phyloP scores from a whole-genome alignment of 371 early-diverging fungal genomes.

The Rhizopus sp. region DNA sequence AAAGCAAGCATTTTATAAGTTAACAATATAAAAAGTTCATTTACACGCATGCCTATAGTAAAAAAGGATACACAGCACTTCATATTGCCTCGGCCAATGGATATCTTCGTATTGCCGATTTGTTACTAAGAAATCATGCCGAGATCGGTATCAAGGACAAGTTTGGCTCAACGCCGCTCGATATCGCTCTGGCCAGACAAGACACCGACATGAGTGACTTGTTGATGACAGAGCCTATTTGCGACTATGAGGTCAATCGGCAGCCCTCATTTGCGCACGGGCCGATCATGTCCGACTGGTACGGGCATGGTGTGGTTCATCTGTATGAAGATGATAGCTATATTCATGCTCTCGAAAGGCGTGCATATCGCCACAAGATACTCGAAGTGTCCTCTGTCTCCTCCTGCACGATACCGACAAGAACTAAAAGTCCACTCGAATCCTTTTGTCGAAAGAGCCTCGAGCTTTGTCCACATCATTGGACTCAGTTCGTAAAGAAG shows the following conservation, averaged over 20 bases:
- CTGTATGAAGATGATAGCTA: constrained; percentile 36
- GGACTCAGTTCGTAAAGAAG: no score
- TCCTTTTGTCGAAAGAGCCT: no score
- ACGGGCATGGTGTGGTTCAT: constrained; percentile 24
- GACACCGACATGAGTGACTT: constrained; percentile 54
- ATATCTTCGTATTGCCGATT: constrained; percentile 57
- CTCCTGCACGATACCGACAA: no score
- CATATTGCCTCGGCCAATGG: constrained; percentile 80
- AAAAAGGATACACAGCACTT: constrained; percentile 68
- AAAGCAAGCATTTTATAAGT: constrained; percentile 3
- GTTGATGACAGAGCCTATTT: constrained; percentile 19
- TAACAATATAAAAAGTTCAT: not conserved
- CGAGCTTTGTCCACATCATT: no score
- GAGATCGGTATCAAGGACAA: constrained; percentile 61
- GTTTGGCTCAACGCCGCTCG: constrained; percentile 62
- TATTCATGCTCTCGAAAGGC: constrained; percentile 38
- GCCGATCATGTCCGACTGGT: constrained; percentile 17
- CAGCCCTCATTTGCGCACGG: no score
- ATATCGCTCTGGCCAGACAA: constrained; percentile 58
- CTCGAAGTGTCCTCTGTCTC: no score
- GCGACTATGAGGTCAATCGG: no score
- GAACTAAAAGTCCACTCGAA: no score
- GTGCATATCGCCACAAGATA: constrained; percentile 19
- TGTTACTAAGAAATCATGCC: constrained; percentile 66
- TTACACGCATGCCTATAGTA: not conserved